Conservation (phyloP, 257 asterid species). For the Cruciata laevipes region DNA sequence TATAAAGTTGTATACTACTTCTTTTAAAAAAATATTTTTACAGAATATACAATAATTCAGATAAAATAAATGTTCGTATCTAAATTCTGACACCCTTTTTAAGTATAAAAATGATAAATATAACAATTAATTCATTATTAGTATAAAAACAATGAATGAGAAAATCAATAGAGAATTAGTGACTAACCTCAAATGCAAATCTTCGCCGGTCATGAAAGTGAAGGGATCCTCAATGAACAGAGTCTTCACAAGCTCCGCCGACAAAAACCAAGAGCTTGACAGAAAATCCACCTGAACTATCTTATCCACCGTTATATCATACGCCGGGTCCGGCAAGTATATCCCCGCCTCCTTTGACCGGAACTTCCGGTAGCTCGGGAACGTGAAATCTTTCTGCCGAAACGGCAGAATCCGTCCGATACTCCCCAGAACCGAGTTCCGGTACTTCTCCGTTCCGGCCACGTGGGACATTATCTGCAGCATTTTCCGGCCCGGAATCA, state of each 20-base stretch:
- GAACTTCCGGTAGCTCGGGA: slow-evolving; percentile 85
- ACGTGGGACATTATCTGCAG: slow-evolving; percentile 70
- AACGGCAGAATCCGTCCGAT: slow-evolving; percentile 94
- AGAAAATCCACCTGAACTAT: slow-evolving; percentile 92
- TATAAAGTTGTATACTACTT: too few species aligned
- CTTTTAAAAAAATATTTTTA: too few species aligned
- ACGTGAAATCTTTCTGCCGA: slow-evolving; percentile 63
- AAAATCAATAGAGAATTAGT: not conserved
- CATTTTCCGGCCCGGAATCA: slow-evolving; percentile 90
- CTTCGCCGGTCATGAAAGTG: slow-evolving; percentile 92
- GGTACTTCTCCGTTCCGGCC: slow-evolving; percentile 82
- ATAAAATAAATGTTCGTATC: not conserved
- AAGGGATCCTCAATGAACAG: slow-evolving; percentile 80
- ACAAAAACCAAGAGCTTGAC: slow-evolving; percentile 91
- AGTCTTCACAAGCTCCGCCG: slow-evolving; percentile 78
- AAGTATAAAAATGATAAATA: too few species aligned
- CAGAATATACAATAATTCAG: too few species aligned
- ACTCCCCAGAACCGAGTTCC: slow-evolving; percentile 80
- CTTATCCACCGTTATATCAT: slow-evolving; percentile 57
- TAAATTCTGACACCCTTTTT: too few species aligned
- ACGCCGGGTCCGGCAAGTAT: slow-evolving; percentile 95
- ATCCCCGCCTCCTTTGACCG: slow-evolving; percentile 89
- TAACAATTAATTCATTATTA: too few species aligned
- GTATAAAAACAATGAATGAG: too few species aligned
- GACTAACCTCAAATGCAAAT: slow-evolving; percentile 76